Percentiles rank a stretch among this genome's conserved stretches.
phyloP scores from a whole-genome alignment of 1,284 basidiomycete species.

The Pseudozyma hubeiensis region DNA sequence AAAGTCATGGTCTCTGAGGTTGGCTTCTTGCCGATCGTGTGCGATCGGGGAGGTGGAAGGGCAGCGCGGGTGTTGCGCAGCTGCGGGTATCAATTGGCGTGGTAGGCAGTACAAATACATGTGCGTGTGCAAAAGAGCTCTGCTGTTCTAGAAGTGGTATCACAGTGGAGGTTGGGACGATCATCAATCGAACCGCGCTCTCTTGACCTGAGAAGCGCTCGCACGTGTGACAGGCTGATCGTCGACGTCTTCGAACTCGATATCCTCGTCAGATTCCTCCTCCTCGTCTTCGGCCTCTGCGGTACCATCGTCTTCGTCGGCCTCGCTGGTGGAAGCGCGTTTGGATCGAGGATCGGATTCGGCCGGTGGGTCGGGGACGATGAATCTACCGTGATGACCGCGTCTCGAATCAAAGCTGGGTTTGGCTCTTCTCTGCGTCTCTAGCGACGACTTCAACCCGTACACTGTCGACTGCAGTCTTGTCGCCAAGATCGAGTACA shows the following conservation, averaged over 20 bases:
- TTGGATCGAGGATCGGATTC: background rate
- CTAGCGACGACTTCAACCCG: constrained; percentile 45
- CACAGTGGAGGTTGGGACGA: background rate
- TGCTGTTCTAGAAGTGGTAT: too few relatives aligned
- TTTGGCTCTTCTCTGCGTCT: constrained; percentile 38
- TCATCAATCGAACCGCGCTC: constrained; percentile 25
- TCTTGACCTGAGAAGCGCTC: constrained; percentile 8
- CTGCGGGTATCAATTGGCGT: constrained; percentile 18
- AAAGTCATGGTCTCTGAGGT: background rate
- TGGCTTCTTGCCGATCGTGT: background rate
- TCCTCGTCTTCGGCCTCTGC: constrained; percentile 1
- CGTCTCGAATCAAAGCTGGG: constrained; percentile 56
- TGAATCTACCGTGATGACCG: constrained; percentile 59
- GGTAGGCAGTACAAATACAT: constrained; percentile 12
- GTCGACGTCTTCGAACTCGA: constrained; percentile 19
- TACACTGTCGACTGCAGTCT: constrained; percentile 57
- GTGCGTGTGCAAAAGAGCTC: background rate
- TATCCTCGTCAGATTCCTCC: constrained; percentile 14
- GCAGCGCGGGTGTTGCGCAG: constrained; percentile 1
- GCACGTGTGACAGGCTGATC: background rate
- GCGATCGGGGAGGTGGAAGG: background rate
- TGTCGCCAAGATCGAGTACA: constrained; percentile 58
- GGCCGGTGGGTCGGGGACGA: constrained; percentile 30
- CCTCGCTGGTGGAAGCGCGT: background rate
- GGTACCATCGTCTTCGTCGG: constrained; percentile 1